phyloP scores from a whole-genome alignment of 2,329 filamentous ascomycete species.

The Pseudogymnoascus verrucosus region DNA sequence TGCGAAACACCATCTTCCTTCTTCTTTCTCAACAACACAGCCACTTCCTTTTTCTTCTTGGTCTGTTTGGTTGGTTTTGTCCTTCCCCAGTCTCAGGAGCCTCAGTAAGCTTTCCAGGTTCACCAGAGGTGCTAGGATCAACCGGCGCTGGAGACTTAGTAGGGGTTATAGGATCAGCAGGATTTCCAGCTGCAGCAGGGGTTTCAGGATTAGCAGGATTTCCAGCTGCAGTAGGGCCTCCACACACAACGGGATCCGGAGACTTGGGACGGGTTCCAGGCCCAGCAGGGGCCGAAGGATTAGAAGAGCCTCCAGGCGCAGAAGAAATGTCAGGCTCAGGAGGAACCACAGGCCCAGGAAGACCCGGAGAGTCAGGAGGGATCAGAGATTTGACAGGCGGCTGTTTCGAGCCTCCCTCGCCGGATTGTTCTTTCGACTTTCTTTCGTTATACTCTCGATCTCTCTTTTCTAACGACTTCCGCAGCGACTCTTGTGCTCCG shows the following conservation, averaged over 20 bases:
- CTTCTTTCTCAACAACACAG: neutral
- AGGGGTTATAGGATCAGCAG: neutral
- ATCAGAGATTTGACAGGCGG: neutral
- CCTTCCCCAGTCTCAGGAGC: neutral
- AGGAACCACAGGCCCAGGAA: neutral
- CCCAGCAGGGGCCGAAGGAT: neutral
- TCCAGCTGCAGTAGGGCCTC: neutral
- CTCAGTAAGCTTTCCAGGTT: neutral
- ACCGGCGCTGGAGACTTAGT: neutral
- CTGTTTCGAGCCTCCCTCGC: neutral
- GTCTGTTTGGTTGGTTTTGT: neutral
- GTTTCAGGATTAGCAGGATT: neutral
- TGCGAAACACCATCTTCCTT: neutral
- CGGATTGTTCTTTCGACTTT: neutral
- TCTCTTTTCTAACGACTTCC: neutral
- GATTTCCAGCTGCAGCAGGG: neutral
- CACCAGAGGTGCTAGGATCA: neutral
- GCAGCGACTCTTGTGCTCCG: neutral
- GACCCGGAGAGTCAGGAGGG: neutral
- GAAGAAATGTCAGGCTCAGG: neutral
- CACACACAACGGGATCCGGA: neutral
- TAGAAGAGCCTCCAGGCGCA: neutral
- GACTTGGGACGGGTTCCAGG: neutral
- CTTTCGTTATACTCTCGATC: neutral
- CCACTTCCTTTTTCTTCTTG: neutral